A percentile compares a stretch with the other conserved stretches of the same genome.
These are phyloP conservation scores for Isoetes engelmannii DNA, from an alignment of 83 land plant genomes.

Conservation along the genomic window DNA sequence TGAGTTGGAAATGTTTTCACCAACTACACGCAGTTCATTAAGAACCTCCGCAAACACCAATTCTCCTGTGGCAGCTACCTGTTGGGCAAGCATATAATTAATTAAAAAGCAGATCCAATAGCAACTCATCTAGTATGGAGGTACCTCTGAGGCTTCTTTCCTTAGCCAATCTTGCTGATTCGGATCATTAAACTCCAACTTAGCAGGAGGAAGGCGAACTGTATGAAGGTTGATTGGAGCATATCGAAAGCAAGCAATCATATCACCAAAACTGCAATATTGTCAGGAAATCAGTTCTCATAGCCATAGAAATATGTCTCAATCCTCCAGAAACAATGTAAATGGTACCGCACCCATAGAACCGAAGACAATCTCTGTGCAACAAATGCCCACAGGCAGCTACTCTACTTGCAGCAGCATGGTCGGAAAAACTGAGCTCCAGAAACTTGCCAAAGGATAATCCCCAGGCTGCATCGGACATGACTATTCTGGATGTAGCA, in stretches of 20 bases:
- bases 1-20: slow-evolving; percentile 25
- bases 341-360: slow-evolving; percentile 55
- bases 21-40: slow-evolving; percentile 40
- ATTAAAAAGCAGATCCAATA: neutral
- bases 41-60: slow-evolving; percentile 58
- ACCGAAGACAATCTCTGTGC: slow-evolving; percentile 88
- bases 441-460: slow-evolving; percentile 96
- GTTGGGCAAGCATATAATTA: neutral
- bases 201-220: slow-evolving; percentile 53
- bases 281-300: neutral
- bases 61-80: slow-evolving; percentile 57
- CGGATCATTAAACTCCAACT: slow-evolving; percentile 47
- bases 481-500: slow-evolving; percentile 65
- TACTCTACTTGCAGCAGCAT: slow-evolving; percentile 83
- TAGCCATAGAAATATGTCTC: neutral
- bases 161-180: slow-evolving; percentile 40
- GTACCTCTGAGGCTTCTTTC: slow-evolving; percentile 52
- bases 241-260: slow-evolving; percentile 67
- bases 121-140: neutral
- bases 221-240: slow-evolving; percentile 46
- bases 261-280: slow-evolving; percentile 48
- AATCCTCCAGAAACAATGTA: neutral
- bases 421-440: slow-evolving; percentile 93
- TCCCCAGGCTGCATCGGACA: slow-evolving; percentile 97
- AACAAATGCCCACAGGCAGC: slow-evolving; percentile 91